Evolutionary conservation across 225 moss, liverwort and hornwort species (phyloP), one percentile per base, ranked within the genome.

Genomic region (Straminergon stramineum): DNA sequence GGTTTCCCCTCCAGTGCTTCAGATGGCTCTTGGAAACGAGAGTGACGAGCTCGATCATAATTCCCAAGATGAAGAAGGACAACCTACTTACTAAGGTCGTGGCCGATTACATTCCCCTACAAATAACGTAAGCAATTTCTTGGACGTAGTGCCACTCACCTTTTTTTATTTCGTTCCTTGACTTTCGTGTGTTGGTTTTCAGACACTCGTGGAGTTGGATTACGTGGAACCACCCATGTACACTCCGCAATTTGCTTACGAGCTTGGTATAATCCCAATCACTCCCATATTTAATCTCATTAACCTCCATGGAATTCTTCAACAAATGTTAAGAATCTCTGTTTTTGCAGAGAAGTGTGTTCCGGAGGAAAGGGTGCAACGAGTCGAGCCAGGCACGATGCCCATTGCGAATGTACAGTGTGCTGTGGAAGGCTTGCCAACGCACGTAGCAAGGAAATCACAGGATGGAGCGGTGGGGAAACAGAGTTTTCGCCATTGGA

Each of bases 221-320:
- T 98, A 94, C 83, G 92, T 90, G 75, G 97, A 97, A 80, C 98
- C 98, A 22, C 98, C 98, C 9, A 97, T 98, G 98, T 96, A 96
- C 92, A 81, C 83, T 64, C 91, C 96, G 52, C 95, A 93, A 90
- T 98, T 90, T 84, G 89, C 95, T 78, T 73, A 90, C 85, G 95
- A 93, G 88, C 87, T 84, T 53, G 93, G 92, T 89, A 75, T 8
- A 10, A 19, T 53, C 53, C 84, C 79, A 10, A 55, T 48, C 75
- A 32, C 79, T n/a, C 48, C 88, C 69, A 43, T 31, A 51, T 67
- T 45, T 24, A 15, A 60, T 55, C 64, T 74, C 34, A 8, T 34
- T n/a, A 26, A 16, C 39, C 48, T 35, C 12, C 53, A 22, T 53
- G 37, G 61, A 18, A 34, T 67, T 74, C 27, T 63, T 32, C 41